Percentiles rank a stretch among this genome's conserved stretches.
These are phyloP conservation scores for Alternaria sp. DNA, from an alignment of 2,329 filamentous ascomycete genomes.

Conservation along the genomic window DNA sequence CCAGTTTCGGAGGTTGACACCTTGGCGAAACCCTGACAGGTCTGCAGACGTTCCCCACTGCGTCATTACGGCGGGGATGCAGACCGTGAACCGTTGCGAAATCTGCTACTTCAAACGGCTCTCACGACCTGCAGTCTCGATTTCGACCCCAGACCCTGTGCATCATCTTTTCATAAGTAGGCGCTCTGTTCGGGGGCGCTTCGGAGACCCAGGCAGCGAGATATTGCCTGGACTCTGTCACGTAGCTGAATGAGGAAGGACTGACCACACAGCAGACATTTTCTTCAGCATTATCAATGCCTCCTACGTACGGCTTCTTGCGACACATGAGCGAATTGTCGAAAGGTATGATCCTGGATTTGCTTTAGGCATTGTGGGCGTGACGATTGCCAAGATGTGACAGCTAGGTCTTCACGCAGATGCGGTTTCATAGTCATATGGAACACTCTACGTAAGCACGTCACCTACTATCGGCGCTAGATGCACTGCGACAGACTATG, in stretches of 20 bases:
- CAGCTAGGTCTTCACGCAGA: constrained; percentile 30
- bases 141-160: not conserved
- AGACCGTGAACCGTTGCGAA: not conserved
- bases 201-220: not conserved
- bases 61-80: not conserved
- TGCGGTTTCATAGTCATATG: constrained; percentile 38
- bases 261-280: not conserved
- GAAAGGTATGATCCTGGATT: not conserved
- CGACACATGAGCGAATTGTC: not conserved
- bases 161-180: not conserved
- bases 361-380: constrained; percentile 18
- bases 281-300: not conserved
- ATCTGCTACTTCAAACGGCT: not conserved
- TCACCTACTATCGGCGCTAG: constrained; percentile 19
- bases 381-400: constrained; percentile 28
- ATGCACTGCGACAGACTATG: constrained; percentile 28
- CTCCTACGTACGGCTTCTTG: not conserved
- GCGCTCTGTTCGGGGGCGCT: not conserved
- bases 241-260: not conserved
- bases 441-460: constrained; percentile 18
- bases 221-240: not conserved
- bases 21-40: constrained; percentile 1
- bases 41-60: not conserved
- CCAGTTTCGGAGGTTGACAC: not conserved
- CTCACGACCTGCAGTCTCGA: not conserved